phyloP scores from a whole-genome alignment of 2,329 filamentous ascomycete species.

The Colletotrichum sp. region DNA sequence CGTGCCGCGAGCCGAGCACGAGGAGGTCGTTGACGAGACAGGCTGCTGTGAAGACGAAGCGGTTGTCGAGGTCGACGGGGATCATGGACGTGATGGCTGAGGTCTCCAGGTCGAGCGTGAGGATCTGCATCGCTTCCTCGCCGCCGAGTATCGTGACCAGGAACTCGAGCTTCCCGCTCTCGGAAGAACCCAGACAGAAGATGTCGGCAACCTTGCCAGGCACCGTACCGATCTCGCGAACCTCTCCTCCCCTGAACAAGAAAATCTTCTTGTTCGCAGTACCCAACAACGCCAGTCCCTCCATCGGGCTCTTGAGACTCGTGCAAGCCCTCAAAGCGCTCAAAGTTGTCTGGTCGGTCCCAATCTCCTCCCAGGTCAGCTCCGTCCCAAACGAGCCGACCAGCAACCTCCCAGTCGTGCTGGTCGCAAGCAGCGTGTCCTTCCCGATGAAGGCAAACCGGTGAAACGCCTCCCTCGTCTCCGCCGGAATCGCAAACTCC shows the following conservation, averaged over 20 bases:
- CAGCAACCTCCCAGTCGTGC: slow-evolving; percentile 65
- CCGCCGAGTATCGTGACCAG: slow-evolving; percentile 53
- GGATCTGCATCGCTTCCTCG: slow-evolving; percentile 42
- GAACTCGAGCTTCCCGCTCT: slow-evolving; percentile 31
- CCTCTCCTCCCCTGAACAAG: slow-evolving; percentile 38
- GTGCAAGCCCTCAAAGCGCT: slow-evolving; percentile 52
- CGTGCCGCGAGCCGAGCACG: slow-evolving; percentile 60
- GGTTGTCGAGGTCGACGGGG: slow-evolving; percentile 46
- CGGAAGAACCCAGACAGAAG: slow-evolving; percentile 37
- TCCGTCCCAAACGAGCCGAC: slow-evolving; percentile 40
- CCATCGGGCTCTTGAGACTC: slow-evolving; percentile 44
- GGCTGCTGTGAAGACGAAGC: slow-evolving; percentile 56
- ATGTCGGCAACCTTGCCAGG: slow-evolving; percentile 58
- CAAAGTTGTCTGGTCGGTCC: slow-evolving; percentile 34
- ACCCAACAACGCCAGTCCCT: slow-evolving; percentile 50
- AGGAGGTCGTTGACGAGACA: slow-evolving; percentile 45
- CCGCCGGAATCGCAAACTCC: slow-evolving; percentile 30
- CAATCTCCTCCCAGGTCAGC: slow-evolving; percentile 49
- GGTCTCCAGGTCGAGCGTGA: slow-evolving; percentile 41
- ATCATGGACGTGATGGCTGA: slow-evolving; percentile 31
- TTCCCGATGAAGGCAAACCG: slow-evolving; percentile 68
- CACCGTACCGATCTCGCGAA: slow-evolving; percentile 42
- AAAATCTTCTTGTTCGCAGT: slow-evolving; percentile 55
- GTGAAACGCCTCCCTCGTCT: slow-evolving; percentile 53
- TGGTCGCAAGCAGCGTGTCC: slow-evolving; percentile 58